phyloP scores from a whole-genome alignment of 2,329 filamentous ascomycete species.

The Epichloe uncinata region DNA sequence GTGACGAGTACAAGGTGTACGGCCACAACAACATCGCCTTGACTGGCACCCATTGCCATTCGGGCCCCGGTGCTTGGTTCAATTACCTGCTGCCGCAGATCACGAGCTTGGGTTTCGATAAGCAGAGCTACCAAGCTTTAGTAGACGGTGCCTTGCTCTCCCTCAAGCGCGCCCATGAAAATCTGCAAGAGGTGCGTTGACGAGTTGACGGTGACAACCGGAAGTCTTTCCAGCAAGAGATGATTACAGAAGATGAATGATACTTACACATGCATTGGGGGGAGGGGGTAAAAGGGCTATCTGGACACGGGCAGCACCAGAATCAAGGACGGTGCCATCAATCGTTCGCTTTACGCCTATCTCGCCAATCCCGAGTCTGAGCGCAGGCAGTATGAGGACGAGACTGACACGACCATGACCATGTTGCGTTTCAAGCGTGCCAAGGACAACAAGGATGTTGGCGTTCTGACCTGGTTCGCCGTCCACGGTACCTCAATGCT shows the following conservation, averaged over 20 bases:
- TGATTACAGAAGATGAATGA: neutral
- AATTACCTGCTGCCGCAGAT: slow-evolving; percentile 92
- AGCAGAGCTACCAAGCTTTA: slow-evolving; percentile 78
- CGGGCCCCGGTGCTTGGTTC: slow-evolving; percentile 82
- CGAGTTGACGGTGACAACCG: slow-evolving; percentile 2
- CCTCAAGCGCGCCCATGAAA: slow-evolving; percentile 62
- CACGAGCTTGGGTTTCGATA: slow-evolving; percentile 73
- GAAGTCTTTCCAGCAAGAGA: no score
- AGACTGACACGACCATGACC: slow-evolving; percentile 49
- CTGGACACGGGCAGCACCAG: slow-evolving; percentile 57
- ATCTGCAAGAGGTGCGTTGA: slow-evolving; percentile 26
- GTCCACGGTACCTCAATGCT: slow-evolving; percentile 86
- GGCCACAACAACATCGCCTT: slow-evolving; percentile 71
- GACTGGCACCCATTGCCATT: slow-evolving; percentile 86
- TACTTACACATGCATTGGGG: neutral
- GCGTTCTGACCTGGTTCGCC: slow-evolving; percentile 80
- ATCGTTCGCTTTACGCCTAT: slow-evolving; percentile 80
- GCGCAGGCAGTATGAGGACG: slow-evolving; percentile 49
- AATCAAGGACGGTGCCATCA: slow-evolving; percentile 68
- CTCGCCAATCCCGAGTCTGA: slow-evolving; percentile 72
- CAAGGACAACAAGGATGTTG: slow-evolving; percentile 63
- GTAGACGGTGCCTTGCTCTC: slow-evolving; percentile 75
- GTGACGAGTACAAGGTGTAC: slow-evolving; percentile 61
- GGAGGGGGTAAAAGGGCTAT: slow-evolving; percentile 37
- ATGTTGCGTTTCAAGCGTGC: slow-evolving; percentile 64